Evolutionary conservation across 108 stramenopile species (phyloP).

Genomic region (Skeletonema potamos): DNA sequence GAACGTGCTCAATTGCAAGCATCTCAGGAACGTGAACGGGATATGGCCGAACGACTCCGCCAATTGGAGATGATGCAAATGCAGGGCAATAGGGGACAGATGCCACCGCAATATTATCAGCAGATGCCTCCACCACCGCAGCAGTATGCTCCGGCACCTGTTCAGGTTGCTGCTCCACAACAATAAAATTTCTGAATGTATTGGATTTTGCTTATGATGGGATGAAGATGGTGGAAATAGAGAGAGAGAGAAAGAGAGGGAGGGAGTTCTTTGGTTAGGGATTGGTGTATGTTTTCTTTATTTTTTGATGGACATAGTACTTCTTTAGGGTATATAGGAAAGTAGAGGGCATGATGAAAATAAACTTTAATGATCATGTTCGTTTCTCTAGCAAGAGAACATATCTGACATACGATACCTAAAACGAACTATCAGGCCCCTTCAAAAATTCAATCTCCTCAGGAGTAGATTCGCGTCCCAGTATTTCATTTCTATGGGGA

Average conservation of each 20-base stretch:
- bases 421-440: slow-evolving; percentile 17
- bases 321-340: background rate
- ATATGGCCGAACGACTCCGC: slow-evolving; percentile 39
- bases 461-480: slow-evolving; percentile 47
- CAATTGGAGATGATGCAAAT: slow-evolving; percentile 47
- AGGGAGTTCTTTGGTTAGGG: background rate
- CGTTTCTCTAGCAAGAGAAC: background rate
- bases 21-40: slow-evolving; percentile 29
- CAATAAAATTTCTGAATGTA: background rate
- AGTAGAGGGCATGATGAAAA: background rate
- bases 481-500: slow-evolving; percentile 63
- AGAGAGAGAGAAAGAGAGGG: background rate
- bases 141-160: background rate
- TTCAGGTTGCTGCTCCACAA: slow-evolving; percentile 2
- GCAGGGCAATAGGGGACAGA: slow-evolving; percentile 16
- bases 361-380: background rate
- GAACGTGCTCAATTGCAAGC: slow-evolving; percentile 31
- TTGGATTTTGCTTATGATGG: no score
- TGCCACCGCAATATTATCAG: background rate
- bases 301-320: background rate
- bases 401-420: background rate
- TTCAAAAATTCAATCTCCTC: slow-evolving; percentile 64
- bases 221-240: no score
- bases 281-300: background rate
- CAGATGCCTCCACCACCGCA: background rate